Evolutionary conservation across 768 basidiomycete genomes (phyloP).

Genomic region (Strobilomyces confusus): DNA sequence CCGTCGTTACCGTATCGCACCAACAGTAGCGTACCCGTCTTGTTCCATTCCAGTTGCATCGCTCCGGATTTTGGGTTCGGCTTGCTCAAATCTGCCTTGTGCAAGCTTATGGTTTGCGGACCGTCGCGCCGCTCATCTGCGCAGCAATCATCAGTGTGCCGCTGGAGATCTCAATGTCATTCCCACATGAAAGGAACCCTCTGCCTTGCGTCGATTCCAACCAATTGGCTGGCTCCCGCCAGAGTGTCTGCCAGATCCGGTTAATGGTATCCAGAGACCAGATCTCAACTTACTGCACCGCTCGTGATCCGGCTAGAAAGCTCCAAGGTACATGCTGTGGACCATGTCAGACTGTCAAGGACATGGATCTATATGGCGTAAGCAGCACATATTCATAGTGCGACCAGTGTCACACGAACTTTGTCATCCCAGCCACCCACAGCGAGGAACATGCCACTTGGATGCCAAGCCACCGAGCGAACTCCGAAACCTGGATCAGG

Average conservation of each 20-base stretch:
- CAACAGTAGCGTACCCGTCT: constrained; percentile 67
- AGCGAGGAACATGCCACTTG: constrained; percentile 75
- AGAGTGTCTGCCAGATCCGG: constrained; percentile 52
- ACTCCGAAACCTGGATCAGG: constrained; percentile 85
- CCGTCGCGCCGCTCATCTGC: constrained; percentile 65
- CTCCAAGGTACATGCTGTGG: constrained; percentile 58
- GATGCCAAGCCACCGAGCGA: constrained; percentile 79
- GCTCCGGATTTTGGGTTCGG: constrained; percentile 64
- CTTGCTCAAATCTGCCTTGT: constrained; percentile 56
- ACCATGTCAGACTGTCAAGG: constrained; percentile 75
- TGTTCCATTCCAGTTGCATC: constrained; percentile 78
- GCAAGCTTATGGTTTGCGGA: constrained; percentile 47
- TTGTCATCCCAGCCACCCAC: constrained; percentile 90
- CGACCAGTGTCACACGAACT: constrained; percentile 35
- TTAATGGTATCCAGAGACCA: not conserved
- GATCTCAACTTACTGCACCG: constrained; percentile 46
- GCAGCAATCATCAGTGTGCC: not conserved
- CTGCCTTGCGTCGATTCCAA: constrained; percentile 76
- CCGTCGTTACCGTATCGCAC: constrained; percentile 60
- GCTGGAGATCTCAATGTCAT: not conserved
- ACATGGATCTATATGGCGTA: constrained; percentile 56
- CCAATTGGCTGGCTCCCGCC: constrained; percentile 88
- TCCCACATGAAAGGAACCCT: constrained; percentile 82
- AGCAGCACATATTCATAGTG: not conserved
- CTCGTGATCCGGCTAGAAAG: constrained; percentile 52